Evolutionary conservation across 2,329 filamentous ascomycete genomes (phyloP), one percentile per base, ranked within the genome.

Genomic region (Parafenestella ontariensis): DNA sequence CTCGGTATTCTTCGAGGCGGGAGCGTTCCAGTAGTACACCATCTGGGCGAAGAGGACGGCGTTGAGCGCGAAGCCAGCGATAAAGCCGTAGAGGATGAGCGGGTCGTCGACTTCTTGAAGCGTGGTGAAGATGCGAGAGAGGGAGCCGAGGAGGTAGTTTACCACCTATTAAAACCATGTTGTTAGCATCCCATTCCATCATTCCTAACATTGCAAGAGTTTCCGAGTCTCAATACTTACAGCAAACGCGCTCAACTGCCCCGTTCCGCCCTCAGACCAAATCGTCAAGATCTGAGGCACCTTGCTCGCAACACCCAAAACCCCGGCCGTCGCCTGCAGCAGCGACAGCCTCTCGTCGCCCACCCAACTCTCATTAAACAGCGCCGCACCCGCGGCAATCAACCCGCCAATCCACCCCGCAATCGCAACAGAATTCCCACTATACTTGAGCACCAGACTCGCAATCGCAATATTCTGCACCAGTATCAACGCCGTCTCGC

Each of bases 21-120:
- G 68, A 21, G 64, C 80, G 70, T 97, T 96, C 95, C 95, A 99
- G 82, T 98, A 98, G 79, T 93, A 96, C 24, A 96, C 73, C 89
- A 99, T 95, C 81, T 99, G 95, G 34, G 84, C 78, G 13, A 93
- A 93, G 53, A 99, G 83, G 52, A 99, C 84, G 53, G 88, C 82
- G 77, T 99, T 99, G 66, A 99, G 85, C n/a, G 82, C 79, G 75
- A 97, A 97, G 24, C 92, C 95, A 7, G 92, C 91, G 50, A 98
- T 80, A 82, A 96, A 98, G 46, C 93, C 90, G 79, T 96, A 98
- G 23, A 99, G 85, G 69, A 99, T 98, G 54, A 98, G 83, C 78
- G 93, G 93, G 78, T 99, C 95, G 75, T 96, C 90, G 56, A 99
- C 95, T 81, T 99, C 95, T 73, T 98, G 93, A 53, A 99, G 82